Conservation (phyloP, 2,329 filamentous ascomycete species). For the Botryotinia narcissicola region DNA sequence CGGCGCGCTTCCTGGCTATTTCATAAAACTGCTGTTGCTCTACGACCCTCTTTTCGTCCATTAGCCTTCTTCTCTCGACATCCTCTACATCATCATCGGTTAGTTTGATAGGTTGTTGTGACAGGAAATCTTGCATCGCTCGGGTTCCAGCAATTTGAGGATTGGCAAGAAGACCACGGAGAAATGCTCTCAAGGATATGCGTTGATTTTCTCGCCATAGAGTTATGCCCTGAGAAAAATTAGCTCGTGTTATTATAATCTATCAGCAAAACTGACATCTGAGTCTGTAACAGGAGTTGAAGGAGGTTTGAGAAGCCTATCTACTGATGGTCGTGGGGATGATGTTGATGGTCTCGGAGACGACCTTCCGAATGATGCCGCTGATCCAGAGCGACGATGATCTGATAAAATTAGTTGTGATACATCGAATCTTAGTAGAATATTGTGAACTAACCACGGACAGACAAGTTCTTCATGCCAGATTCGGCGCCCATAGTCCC, state of each 20-base stretch:
- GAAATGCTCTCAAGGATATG: slow-evolving; percentile 84
- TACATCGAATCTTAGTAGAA: background rate
- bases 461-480: slow-evolving; percentile 41
- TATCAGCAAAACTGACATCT: slow-evolving; percentile 22
- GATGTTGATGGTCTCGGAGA: slow-evolving; percentile 16
- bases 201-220: slow-evolving; percentile 87
- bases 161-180: slow-evolving; percentile 83
- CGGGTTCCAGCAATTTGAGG: slow-evolving; percentile 78
- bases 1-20: slow-evolving; percentile 83
- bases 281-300: slow-evolving; percentile 9
- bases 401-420: slow-evolving; percentile 22
- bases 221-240: slow-evolving; percentile 43
- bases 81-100: slow-evolving; percentile 83
- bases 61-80: slow-evolving; percentile 71
- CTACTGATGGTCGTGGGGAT: slow-evolving; percentile 20
- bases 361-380: slow-evolving; percentile 20
- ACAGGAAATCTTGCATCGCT: slow-evolving; percentile 82
- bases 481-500: slow-evolving; percentile 25
- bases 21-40: slow-evolving; percentile 96
- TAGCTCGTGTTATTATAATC: background rate
- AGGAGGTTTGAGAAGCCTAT: slow-evolving; percentile 3
- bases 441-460: slow-evolving; percentile 41
- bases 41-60: slow-evolving; percentile 85
- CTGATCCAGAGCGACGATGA: slow-evolving; percentile 25
- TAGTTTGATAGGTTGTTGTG: slow-evolving; percentile 65